Conservation (phyloP, 352 stramenopile species). For the Aphanomyces invadans region DNA sequence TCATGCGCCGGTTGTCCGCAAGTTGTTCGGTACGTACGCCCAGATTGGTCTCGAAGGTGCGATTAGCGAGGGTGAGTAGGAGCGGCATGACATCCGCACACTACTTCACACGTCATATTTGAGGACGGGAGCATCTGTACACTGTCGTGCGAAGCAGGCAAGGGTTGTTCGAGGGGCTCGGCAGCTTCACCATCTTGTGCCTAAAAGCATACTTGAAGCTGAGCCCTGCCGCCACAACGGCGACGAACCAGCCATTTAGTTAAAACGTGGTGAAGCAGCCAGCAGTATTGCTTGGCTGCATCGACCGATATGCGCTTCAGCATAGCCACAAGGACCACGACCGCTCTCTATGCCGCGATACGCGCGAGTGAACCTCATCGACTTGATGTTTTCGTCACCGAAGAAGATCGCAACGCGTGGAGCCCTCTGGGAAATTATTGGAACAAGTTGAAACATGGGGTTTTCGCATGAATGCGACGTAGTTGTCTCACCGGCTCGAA, state of each 20-base stretch:
- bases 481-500: background rate
- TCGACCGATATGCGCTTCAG: background rate
- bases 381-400: too few relatives aligned
- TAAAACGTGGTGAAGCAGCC: background rate
- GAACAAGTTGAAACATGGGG: background rate
- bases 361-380: too few relatives aligned
- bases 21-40: too few relatives aligned
- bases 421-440: background rate
- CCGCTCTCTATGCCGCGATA: background rate
- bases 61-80: background rate
- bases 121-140: too few relatives aligned
- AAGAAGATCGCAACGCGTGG: background rate
- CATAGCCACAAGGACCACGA: background rate
- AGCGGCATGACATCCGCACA: background rate
- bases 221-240: background rate
- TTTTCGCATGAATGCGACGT: too few relatives aligned
- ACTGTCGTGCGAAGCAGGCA: background rate
- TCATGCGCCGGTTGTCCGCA: too few relatives aligned
- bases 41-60: too few relatives aligned
- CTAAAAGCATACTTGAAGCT: too few relatives aligned
- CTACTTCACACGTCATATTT: too few relatives aligned
- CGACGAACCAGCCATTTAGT: background rate
- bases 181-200: too few relatives aligned
- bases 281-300: background rate
- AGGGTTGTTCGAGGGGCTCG: too few relatives aligned